Conservation (phyloP, 2,329 filamentous ascomycete species). For the Neofusicoccum cordaticola region DNA sequence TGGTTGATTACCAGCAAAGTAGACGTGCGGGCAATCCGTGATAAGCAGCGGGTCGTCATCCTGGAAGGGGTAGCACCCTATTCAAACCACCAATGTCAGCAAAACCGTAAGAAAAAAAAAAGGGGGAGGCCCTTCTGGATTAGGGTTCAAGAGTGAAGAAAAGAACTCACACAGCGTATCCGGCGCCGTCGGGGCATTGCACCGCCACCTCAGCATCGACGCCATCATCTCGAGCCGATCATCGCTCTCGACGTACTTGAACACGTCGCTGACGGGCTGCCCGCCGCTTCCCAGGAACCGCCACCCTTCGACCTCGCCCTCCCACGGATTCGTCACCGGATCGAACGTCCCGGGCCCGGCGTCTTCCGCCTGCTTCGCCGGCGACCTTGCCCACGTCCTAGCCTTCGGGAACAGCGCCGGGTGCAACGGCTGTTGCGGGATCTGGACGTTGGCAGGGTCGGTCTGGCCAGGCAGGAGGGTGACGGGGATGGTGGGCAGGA, state of each 20-base stretch:
- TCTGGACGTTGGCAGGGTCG: conserved; percentile 84
- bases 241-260: conserved; percentile 67
- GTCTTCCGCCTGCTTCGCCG: conserved; percentile 36
- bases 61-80: conserved; percentile 95
- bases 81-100: neutral
- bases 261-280: conserved; percentile 90
- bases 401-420: conserved; percentile 82
- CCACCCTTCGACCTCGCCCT: conserved; percentile 88
- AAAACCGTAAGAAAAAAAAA: too few species aligned
- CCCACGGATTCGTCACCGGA: conserved; percentile 87
- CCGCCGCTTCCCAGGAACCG: conserved; percentile 81
- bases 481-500: conserved; percentile 83
- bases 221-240: conserved; percentile 88
- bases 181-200: conserved; percentile 87
- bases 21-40: conserved; percentile 81
- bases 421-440: conserved; percentile 92
- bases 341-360: conserved; percentile 71
- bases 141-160: conserved; percentile 7
- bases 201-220: conserved; percentile 87
- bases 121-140: too few species aligned
- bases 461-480: conserved; percentile 80
- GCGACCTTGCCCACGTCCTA: conserved; percentile 62
- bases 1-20: conserved; percentile 83
- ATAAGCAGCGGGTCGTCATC: conserved; percentile 89
- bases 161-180: conserved; percentile 80